Evolutionary conservation across 2,329 filamentous ascomycete species (phyloP).

Genomic region (Bimuria novae-zelandiae): DNA sequence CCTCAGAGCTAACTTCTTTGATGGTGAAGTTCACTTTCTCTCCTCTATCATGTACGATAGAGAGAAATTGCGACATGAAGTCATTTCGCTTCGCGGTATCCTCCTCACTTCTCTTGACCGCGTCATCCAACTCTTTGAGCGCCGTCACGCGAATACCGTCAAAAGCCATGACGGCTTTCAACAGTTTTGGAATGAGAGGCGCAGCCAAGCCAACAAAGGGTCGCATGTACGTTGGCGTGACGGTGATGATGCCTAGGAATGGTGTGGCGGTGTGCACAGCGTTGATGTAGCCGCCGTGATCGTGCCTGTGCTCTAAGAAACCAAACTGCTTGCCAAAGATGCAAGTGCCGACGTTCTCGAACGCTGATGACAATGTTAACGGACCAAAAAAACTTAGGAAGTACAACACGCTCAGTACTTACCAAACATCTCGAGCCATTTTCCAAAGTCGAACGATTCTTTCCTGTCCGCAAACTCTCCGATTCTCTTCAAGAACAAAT

Average conservation of each 20-base stretch:
- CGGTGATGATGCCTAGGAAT: slow-evolving; percentile 15
- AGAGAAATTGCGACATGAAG: too few relatives aligned
- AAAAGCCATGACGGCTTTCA: slow-evolving; percentile 22
- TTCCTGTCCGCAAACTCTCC: slow-evolving; percentile 18
- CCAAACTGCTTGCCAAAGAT: slow-evolving; percentile 20
- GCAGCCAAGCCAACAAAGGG: slow-evolving; percentile 13
- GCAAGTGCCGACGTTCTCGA: too few relatives aligned
- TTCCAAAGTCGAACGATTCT: slow-evolving; percentile 20
- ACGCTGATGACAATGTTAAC: too few relatives aligned
- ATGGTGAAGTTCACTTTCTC: too few relatives aligned
- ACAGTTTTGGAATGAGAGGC: slow-evolving; percentile 19
- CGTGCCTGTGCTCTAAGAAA: slow-evolving; percentile 21
- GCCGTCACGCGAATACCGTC: slow-evolving; percentile 17
- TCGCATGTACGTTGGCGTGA: slow-evolving; percentile 13
- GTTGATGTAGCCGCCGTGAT: slow-evolving; percentile 19
- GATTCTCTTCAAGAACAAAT: slow-evolving; percentile 17
- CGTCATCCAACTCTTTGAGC: slow-evolving; percentile 10
- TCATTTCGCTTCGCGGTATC: too few relatives aligned
- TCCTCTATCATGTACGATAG: too few relatives aligned
- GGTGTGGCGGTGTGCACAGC: slow-evolving; percentile 41
- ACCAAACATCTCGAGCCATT: slow-evolving; percentile 37
- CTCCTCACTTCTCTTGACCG: slow-evolving; percentile 12
- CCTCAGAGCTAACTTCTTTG: too few relatives aligned
- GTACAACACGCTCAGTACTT: background rate
- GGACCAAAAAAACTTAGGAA: too few relatives aligned